Evolutionary conservation across 768 basidiomycete genomes (phyloP).

Genomic region (Flagelloscypha sp.): DNA sequence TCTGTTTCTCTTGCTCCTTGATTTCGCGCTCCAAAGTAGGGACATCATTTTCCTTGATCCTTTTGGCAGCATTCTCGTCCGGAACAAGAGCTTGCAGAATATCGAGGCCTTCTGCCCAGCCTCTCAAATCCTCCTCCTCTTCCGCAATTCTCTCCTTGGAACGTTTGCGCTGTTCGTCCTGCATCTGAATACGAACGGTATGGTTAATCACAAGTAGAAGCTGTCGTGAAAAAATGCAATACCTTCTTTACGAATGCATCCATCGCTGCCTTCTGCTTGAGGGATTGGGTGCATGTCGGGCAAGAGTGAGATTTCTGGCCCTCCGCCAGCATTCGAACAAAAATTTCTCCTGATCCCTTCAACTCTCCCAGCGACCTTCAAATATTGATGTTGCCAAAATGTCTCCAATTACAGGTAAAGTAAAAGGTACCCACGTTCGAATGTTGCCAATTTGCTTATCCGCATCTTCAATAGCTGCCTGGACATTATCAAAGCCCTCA

Average conservation of each 20-base stretch:
- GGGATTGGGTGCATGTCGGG: slow-evolving; percentile 62
- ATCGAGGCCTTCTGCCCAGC: slow-evolving; percentile 55
- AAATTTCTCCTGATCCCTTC: slow-evolving; percentile 33
- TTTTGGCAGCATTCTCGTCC: slow-evolving; percentile 42
- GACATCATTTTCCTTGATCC: slow-evolving; percentile 53
- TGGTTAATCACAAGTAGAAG: slow-evolving; percentile 2
- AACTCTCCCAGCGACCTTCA: slow-evolving; percentile 21
- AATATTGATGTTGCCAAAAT: no score
- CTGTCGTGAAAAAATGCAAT: slow-evolving; percentile 16
- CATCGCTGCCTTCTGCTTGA: slow-evolving; percentile 48
- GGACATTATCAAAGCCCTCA: slow-evolving; percentile 31
- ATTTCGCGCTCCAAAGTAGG: slow-evolving; percentile 59
- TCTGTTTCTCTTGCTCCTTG: slow-evolving; percentile 27
- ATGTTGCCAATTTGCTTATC: slow-evolving; percentile 32
- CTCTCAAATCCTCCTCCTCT: slow-evolving; percentile 36
- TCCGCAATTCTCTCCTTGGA: slow-evolving; percentile 39
- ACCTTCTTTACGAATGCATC: slow-evolving; percentile 67
- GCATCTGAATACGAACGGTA: slow-evolving; percentile 36
- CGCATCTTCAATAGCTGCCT: slow-evolving; percentile 42
- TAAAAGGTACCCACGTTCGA: slow-evolving; percentile 30
- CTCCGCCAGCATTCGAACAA: slow-evolving; percentile 41
- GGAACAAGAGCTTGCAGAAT: slow-evolving; percentile 54
- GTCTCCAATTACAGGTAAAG: no score
- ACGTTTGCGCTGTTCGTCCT: slow-evolving; percentile 49
- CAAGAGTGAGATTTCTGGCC: slow-evolving; percentile 66